Evolutionary conservation across 2,329 filamentous ascomycete species (phyloP).

Genomic region (Apiospora hydei): DNA sequence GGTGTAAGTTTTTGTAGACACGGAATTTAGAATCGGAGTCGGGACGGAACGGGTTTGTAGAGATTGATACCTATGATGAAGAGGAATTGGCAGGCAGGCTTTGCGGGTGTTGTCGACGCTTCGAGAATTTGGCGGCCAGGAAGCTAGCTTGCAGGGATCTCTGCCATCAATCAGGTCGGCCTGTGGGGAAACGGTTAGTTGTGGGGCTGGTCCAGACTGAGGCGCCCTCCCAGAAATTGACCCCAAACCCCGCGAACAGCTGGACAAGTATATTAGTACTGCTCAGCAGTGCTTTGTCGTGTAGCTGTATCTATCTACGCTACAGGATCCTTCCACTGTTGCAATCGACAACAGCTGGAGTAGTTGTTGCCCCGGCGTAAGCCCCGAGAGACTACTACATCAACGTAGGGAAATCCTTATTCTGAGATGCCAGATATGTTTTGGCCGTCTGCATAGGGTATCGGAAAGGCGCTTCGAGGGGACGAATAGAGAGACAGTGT

Average conservation of each 20-base stretch:
- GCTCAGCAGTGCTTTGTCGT: no score
- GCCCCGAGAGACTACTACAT: no score
- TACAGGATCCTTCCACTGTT: not conserved
- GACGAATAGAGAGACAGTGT: not conserved
- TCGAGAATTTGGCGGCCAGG: not conserved
- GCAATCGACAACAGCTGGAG: not conserved
- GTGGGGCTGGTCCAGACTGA: not conserved
- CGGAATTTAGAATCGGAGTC: not conserved
- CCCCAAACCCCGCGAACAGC: not conserved
- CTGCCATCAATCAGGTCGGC: not conserved
- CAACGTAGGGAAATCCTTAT: no score
- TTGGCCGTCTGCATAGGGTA: not conserved
- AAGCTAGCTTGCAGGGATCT: constrained; percentile 7
- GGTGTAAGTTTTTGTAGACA: not conserved
- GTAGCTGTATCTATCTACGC: not conserved
- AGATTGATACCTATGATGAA: not conserved
- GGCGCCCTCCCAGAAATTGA: not conserved
- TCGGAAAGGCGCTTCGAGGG: not conserved
- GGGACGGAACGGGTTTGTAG: not conserved
- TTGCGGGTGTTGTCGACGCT: not conserved
- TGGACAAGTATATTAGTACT: not conserved
- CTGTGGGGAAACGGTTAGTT: constrained; percentile 17
- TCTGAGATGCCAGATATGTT: no score
- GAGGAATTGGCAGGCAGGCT: not conserved
- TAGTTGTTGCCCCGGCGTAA: not conserved